Base-by-base conservation (phyloP, 305 asterid genomes). In the Withania somnifera region DNA sequence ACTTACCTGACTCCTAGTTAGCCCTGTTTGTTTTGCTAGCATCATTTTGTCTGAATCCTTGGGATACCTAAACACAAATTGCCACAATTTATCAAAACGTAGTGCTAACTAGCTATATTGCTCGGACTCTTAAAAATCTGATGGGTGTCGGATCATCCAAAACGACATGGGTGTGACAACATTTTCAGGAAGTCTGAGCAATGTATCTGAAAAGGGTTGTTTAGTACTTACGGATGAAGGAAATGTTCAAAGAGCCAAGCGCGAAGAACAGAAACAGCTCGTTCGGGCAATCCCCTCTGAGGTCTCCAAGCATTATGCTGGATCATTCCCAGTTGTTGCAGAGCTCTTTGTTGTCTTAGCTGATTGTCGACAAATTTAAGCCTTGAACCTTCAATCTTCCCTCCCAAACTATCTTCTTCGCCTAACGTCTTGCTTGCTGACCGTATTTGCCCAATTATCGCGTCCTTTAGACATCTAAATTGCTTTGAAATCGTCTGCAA, bases 271-370 rank as follows among this genome's bases (percentile, higher is more conserved):
- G 98, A 93, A 47, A 95, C 98, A 28, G 98, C 91, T 10, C 97
- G 87, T 81, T 95, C 98, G 5, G 98, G 98, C 84, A 95, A 87
- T 51, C 98, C 98, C 85, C 98, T 84, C 83, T 93, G 98, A 81
- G 98, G 98, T 88, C 98, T 93, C 98, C 98, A 95, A 85, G 98
- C 98, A 86, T 91, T 93, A 81, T 93, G 93, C 84, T 92, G 98
- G 89, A 93, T 91, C 98, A 95, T 93, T 87, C 98, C 98, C 91
- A 95, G 84, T 42, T 95, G 98, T 85, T 95, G 98, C 28, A 95
- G 81, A 20, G 98, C 97, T 15, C 93, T 90, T 79, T 92, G 98
- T 78, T 95, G 98, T 40, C 98, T 81, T 1, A 95, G 86, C 60
- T 95, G 98, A 79, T 93, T 93, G 34, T 93, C 98, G 0, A 95